Evolutionary conservation across 2,329 filamentous ascomycete genomes (phyloP), one percentile per base, ranked within the genome.

Genomic region (Chaetomiaceae sp.): DNA sequence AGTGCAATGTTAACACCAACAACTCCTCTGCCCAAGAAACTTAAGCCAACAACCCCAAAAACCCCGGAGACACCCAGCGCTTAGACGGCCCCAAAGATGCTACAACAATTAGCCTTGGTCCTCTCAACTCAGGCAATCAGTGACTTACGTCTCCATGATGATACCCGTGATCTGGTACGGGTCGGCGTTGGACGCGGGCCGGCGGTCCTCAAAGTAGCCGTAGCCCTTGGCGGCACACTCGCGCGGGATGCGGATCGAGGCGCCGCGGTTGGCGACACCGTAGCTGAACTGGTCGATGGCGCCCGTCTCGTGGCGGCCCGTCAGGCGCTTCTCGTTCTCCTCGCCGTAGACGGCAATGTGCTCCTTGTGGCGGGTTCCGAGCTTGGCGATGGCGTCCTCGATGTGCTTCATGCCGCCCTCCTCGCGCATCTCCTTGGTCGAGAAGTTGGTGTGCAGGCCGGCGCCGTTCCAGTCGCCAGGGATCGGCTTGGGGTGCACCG

Each of bases 361-460:
- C 80, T 91, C 87, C 63, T 76, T 74, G 76, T 91, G 87, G 65
- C 87, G 85, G 59, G 79, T 81, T 73, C 88, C 87, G 19, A 91
- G 84, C 76, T 89, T 91, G 82, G 89, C 87, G 75, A 91, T 87
- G 48, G 85, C 84, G 47, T 82, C 81, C 74, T 97, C 91, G 63
- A 99, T 99, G 74, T 82, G 75, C 84, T 95, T 95, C 86, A 97
- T 94, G 70, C 94, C 94, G 66, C 91, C 91, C 63, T 96, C 90
- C 51, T 78, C 80, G 67, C 94, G 90, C 83, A 94, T 99, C 66
- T 86, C 84, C 72, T 87, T 83, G 66, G 89, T 92, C 40, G 89
- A 95, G 71, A 96, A 94, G 83, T 97, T 95, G 79, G 79, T 85
- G 82, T 95, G 91, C 46, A 96, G 85, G 73, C 90, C 90, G 55